These are phyloP conservation scores for Hebeloma cylindrosporum DNA, from an alignment of 768 basidiomycete species.

Conservation along the genomic window DNA sequence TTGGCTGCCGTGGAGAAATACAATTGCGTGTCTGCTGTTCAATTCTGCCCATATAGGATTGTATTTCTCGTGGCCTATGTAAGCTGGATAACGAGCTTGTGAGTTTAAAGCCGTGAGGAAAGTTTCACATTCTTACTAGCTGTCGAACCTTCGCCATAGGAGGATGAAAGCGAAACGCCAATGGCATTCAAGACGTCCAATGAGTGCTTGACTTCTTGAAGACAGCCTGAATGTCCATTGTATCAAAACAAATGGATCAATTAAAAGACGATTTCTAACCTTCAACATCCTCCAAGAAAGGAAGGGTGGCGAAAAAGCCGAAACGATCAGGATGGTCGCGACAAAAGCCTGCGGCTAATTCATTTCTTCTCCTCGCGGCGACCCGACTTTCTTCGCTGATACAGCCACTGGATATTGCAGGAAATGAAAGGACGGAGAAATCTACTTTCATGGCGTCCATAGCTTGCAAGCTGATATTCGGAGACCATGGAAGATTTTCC, in stretches of 20 bases:
- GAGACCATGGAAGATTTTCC: conserved; percentile 67
- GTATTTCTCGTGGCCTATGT: conserved; percentile 64
- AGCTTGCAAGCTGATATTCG: conserved; percentile 53
- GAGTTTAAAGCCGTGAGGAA: not conserved
- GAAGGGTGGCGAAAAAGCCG: conserved; percentile 69
- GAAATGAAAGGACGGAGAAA: conserved; percentile 65
- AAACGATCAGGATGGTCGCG: conserved; percentile 52
- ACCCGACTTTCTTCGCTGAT: conserved; percentile 40
- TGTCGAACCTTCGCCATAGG: conserved; percentile 54
- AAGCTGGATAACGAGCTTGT: conserved; percentile 41
- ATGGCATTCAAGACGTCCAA: conserved; percentile 62
- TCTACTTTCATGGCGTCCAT: conserved; percentile 64
- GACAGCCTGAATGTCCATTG: conserved; percentile 40
- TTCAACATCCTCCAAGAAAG: conserved; percentile 60
- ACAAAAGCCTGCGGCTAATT: conserved; percentile 47
- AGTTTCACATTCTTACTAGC: conserved; percentile 45
- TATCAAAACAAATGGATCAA: not conserved
- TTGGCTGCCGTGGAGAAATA: conserved; percentile 75
- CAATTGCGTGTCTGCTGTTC: conserved; percentile 53
- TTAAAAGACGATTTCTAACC: conserved; percentile 35
- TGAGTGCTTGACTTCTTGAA: conserved; percentile 60
- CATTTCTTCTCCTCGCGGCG: conserved; percentile 48
- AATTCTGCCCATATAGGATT: conserved; percentile 74
- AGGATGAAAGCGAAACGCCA: conserved; percentile 67
- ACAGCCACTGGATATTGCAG: conserved; percentile 47